Evolutionary conservation across 2,329 filamentous ascomycete genomes (phyloP).

Genomic region (Sclerotiophoma versabilis): DNA sequence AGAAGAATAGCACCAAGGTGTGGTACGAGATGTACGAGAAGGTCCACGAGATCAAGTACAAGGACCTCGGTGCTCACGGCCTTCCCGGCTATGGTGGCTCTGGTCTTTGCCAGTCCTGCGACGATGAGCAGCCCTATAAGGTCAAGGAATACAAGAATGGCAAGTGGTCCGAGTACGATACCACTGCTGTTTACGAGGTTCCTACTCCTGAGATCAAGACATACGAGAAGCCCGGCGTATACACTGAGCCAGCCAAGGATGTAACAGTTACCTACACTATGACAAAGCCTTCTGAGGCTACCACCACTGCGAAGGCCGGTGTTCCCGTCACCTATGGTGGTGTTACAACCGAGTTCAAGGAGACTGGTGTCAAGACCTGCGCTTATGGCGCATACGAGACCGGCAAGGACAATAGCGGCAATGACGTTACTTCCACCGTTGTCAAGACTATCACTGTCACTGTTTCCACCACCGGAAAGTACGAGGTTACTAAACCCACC

Average conservation of each 20-base stretch:
- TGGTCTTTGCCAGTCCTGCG: constrained; percentile 33
- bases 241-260: constrained; percentile 39
- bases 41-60: constrained; percentile 36
- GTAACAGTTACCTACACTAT: constrained; percentile 30
- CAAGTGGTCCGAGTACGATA: constrained; percentile 37
- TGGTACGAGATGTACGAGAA: constrained; percentile 45
- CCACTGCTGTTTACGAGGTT: constrained; percentile 32
- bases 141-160: constrained; percentile 42
- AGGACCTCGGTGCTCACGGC: constrained; percentile 38
- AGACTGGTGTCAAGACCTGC: constrained; percentile 36
- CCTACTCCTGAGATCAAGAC: constrained; percentile 37
- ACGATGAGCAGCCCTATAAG: constrained; percentile 34
- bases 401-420: constrained; percentile 18
- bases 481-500: constrained; percentile 46
- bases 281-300: constrained; percentile 32
- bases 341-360: constrained; percentile 25
- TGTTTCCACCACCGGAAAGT: constrained; percentile 32
- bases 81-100: constrained; percentile 39
- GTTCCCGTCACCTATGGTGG: constrained; percentile 40
- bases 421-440: constrained; percentile 32
- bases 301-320: constrained; percentile 29
- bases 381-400: constrained; percentile 35
- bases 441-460: constrained; percentile 35
- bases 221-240: constrained; percentile 38
- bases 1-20: constrained; percentile 22